A percentile compares a stretch with the other conserved stretches of the same genome.
Conservation (phyloP, 1,284 basidiomycete genomes). For the Tilletia walkeri region DNA sequence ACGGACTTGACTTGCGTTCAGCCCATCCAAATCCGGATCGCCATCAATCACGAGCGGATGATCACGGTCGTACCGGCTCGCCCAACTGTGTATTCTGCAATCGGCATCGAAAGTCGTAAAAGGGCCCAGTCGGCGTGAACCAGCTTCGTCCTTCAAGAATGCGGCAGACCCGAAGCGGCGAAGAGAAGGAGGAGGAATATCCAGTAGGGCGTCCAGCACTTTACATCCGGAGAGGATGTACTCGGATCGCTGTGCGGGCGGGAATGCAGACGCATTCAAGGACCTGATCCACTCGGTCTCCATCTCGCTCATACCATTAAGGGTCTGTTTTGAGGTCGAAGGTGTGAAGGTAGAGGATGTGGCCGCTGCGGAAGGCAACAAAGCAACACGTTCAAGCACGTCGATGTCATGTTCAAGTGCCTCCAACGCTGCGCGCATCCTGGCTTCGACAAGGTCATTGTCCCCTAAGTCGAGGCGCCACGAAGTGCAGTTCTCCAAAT, state of each 20-base stretch:
- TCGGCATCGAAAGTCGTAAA: conserved; percentile 20
- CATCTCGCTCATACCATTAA: not conserved
- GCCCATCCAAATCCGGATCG: conserved; percentile 68
- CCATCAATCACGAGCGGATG: conserved; percentile 70
- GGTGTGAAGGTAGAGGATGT: too few species aligned
- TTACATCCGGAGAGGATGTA: conserved; percentile 40
- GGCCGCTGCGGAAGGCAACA: not conserved
- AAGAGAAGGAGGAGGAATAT: conserved; percentile 60
- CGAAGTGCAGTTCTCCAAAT: conserved; percentile 40
- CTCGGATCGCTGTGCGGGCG: conserved; percentile 24
- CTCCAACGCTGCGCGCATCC: conserved; percentile 70
- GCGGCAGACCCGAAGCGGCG: conserved; percentile 60
- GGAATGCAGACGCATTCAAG: not conserved
- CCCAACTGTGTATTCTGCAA: conserved; percentile 54
- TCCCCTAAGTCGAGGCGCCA: conserved; percentile 69
- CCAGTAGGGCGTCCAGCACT: conserved; percentile 54
- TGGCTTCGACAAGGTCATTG: conserved; percentile 67
- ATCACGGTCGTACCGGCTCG: conserved; percentile 57
- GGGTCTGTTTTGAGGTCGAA: too few species aligned
- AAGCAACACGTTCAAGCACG: conserved; percentile 45
- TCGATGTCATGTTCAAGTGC: conserved; percentile 66
- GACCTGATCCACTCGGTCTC: not conserved
- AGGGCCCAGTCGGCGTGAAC: conserved; percentile 69
- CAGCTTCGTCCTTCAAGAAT: conserved; percentile 70
- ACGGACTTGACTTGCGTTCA: conserved; percentile 76